Evolutionary conservation across 2,329 filamentous ascomycete species (phyloP).

Genomic region (Cryphonectria nitschkei): DNA sequence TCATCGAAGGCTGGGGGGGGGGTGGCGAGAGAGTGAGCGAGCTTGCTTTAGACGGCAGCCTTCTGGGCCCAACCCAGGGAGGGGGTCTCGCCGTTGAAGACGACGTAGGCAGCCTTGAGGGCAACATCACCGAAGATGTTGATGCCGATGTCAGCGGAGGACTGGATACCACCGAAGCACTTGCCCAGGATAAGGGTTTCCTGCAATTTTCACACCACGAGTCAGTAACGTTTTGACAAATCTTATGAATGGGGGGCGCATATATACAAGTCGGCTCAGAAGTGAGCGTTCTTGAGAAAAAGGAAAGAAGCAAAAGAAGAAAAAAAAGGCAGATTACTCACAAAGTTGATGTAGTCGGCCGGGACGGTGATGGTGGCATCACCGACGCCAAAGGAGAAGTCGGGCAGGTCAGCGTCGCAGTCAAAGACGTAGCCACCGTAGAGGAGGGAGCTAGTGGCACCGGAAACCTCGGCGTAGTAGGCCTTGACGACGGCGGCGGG

Average conservation of each 20-base stretch:
- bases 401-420: constrained; percentile 51
- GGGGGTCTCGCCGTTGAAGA: constrained; percentile 56
- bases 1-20: not conserved
- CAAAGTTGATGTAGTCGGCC: constrained; percentile 45
- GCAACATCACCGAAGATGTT: constrained; percentile 73
- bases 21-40: not conserved
- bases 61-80: constrained; percentile 23
- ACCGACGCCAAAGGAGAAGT: constrained; percentile 54
- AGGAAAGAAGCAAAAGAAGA: not conserved
- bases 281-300: too few relatives aligned
- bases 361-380: constrained; percentile 51
- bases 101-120: constrained; percentile 69
- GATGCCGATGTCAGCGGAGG: constrained; percentile 57
- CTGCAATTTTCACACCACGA: not conserved
- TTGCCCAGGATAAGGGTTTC: not conserved
- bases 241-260: not conserved
- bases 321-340: not conserved
- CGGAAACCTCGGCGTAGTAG: constrained; percentile 55
- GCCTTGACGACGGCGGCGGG: constrained; percentile 49
- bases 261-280: not conserved
- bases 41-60: constrained; percentile 4
- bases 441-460: constrained; percentile 42
- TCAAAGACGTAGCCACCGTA: constrained; percentile 57
- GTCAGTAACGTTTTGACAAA: not conserved
- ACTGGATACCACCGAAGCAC: constrained; percentile 71